Base-by-base conservation (phyloP, 345 rosid genomes). In the Eutrema yunnanense region DNA sequence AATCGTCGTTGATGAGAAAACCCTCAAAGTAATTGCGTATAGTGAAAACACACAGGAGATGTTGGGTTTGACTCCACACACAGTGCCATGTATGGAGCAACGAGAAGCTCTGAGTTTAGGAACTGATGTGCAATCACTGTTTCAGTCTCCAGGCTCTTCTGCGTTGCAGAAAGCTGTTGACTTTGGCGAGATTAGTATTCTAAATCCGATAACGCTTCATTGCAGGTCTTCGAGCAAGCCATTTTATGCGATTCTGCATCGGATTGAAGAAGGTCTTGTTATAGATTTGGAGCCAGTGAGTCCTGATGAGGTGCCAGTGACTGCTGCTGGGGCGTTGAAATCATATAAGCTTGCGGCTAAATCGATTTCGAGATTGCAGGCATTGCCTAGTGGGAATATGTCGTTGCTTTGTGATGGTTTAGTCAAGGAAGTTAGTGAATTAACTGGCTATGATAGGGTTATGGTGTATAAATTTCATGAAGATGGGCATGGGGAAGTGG, bases 401-500 rank as follows among this genome's bases (percentile, higher is more conserved):
- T 79, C 81, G 49, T 50, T 82, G 71, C 66, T 89, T 8, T 87
- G 92, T 38, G 93, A 92, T 62, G 83, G 79, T 74, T 54, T 92
- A 6, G 97, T 86, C 12, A 85, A 89, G 81, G 96, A 92, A 77
- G 89, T 92, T 56, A 69, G 92, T 50, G 88, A 87, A 22, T 74
- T 92, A 65, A 89, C 90, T 0, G 96, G 92, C 52, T 92, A 92
- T 78, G 94, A 87, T 64, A 84, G 97, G 66, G 87, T 92, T 6
- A 92, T 92, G 97, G 92, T 85, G 22, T 92, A 92, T 78, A 89
- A 78, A 57, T 92, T 92, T 41, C 97, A 92, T 62, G 96, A 86
- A 42, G 97, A 92, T 73, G 97, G 88, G 72, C 97, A 92, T 69
- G 97, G 96, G 41, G 97, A 92, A 79, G 97, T 92, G 56, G 68